Conservation (phyloP, 495 filamentous ascomycete species). For the Clavariopsis aquatica region DNA sequence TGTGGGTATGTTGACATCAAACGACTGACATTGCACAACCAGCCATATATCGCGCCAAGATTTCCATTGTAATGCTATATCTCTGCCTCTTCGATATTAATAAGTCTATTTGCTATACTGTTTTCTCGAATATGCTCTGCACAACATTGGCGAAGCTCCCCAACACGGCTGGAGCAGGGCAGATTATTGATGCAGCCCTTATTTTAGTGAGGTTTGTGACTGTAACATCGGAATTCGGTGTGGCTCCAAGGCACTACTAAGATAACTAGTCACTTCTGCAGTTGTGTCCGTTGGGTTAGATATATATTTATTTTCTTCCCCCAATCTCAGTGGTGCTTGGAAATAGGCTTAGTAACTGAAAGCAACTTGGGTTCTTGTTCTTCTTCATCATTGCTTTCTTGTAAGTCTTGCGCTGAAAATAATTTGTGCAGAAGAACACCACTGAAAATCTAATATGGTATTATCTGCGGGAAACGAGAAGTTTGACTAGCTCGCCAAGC, state of each 20-base stretch:
- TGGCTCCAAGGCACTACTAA: background rate
- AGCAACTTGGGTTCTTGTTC: conserved; percentile 4
- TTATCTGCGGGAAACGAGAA: no score
- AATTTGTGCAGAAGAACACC: no score
- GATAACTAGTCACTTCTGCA: background rate
- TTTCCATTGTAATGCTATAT: conserved; percentile 36
- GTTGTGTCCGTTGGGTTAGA: conserved; percentile 6
- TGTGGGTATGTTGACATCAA: conserved; percentile 12
- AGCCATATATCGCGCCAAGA: conserved; percentile 31
- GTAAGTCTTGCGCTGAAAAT: conserved; percentile 5
- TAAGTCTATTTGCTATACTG: conserved; percentile 14
- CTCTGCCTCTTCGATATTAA: conserved; percentile 32
- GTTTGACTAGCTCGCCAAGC: no score
- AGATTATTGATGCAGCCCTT: conserved; percentile 15
- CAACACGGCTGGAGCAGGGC: conserved; percentile 7
- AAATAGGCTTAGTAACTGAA: conserved; percentile 2
- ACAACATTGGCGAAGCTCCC: conserved; percentile 24
- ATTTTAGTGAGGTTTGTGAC: conserved; percentile 9
- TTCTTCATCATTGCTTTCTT: conserved; percentile 17
- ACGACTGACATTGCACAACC: conserved; percentile 25
- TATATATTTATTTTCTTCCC: conserved; percentile 15
- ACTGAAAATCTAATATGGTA: no score
- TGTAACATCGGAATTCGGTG: conserved; percentile 10
- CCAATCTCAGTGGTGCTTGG: conserved; percentile 17
- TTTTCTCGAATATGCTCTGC: conserved; percentile 25